phyloP scores from a whole-genome alignment of 78 protist genomes.

The Isochrysis galbana region DNA sequence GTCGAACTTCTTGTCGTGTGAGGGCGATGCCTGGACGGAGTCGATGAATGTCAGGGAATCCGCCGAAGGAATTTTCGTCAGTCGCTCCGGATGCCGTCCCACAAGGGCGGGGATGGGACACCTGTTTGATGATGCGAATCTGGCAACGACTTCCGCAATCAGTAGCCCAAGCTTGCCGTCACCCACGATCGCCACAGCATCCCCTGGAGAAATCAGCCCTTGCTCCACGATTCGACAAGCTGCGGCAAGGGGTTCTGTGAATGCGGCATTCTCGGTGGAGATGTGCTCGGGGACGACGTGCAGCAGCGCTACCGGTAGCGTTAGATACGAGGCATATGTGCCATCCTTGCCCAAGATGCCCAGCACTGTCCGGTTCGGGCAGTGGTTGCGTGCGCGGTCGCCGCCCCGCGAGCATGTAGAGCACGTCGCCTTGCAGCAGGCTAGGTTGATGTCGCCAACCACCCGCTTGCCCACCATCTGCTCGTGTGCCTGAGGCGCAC shows the following conservation, averaged over 20 bases:
- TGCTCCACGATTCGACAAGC: not conserved
- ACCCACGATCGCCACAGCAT: not conserved
- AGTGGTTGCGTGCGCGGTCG: not conserved
- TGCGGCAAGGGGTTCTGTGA: not conserved
- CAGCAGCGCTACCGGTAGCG: not conserved
- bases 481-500: not conserved
- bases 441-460: not conserved
- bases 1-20: not conserved
- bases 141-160: conserved; percentile 6
- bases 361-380: not conserved
- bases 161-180: conserved; percentile 2
- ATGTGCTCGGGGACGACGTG: not conserved
- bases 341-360: not conserved
- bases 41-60: too few species aligned
- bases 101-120: too few species aligned
- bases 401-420: not conserved
- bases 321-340: not conserved
- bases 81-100: too few species aligned
- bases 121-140: too few species aligned
- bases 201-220: not conserved
- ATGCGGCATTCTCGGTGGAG: not conserved
- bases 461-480: not conserved
- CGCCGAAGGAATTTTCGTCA: not conserved
- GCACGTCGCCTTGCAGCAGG: not conserved
- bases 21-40: not conserved